Evolutionary conservation across 768 basidiomycete genomes (phyloP).

Genomic region (Suillus plorans): DNA sequence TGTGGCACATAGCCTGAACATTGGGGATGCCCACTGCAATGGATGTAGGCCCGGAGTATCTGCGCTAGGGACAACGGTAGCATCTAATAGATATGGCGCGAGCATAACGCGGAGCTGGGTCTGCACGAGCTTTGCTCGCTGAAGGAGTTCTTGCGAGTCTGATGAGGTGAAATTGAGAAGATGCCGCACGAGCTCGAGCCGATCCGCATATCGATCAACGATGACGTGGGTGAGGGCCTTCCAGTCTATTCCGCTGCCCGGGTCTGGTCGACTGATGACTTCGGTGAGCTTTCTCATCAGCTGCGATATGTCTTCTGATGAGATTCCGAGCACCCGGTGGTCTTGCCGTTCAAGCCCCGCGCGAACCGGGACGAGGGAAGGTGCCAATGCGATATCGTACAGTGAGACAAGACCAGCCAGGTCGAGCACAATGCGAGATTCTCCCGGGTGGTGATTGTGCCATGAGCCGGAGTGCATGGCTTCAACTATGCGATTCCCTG

Average conservation of each 20-base stretch:
- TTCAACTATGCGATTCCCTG: constrained; percentile 9
- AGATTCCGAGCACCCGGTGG: constrained; percentile 17
- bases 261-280: constrained; percentile 3
- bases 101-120: constrained; percentile 23
- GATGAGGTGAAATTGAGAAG: constrained; percentile 28
- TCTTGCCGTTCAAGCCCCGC: constrained; percentile 19
- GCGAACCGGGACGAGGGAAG: constrained; percentile 17
- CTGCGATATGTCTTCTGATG: constrained; percentile 11
- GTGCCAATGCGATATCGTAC: constrained; percentile 24
- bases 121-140: constrained; percentile 8
- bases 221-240: constrained; percentile 35
- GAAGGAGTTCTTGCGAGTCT: constrained; percentile 13
- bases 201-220: constrained; percentile 40
- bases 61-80: constrained; percentile 6
- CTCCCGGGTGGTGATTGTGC: constrained; percentile 27
- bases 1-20: constrained; percentile 12
- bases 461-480: constrained; percentile 19
- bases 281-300: constrained; percentile 9
- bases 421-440: constrained; percentile 25
- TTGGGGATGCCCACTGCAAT: constrained; percentile 11
- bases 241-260: constrained; percentile 43
- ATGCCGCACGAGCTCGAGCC: constrained; percentile 41
- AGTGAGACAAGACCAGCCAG: constrained; percentile 23
- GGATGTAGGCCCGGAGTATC: constrained; percentile 1
- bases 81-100: constrained; percentile 13